A percentile compares a stretch with the other conserved stretches of the same genome.
phyloP scores from a whole-genome alignment of 352 stramenopile genomes.

The Globisporangium emineosum region DNA sequence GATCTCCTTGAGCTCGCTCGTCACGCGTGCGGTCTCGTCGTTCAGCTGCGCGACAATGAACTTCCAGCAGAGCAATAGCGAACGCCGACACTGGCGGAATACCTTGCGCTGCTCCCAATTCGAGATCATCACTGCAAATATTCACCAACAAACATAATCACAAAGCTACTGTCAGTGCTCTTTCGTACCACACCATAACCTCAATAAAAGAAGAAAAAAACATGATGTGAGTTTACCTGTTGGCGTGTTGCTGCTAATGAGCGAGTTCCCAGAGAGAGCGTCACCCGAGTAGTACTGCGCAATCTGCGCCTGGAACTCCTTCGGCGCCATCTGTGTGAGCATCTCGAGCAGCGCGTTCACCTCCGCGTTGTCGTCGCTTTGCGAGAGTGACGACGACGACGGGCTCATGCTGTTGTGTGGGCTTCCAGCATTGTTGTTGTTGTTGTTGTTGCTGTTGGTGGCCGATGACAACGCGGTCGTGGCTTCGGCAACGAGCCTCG shows the following conservation, averaged over 20 bases:
- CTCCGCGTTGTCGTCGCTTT: conserved; percentile 12
- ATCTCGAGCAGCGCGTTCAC: conserved; percentile 38
- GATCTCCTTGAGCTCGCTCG: conserved; percentile 37
- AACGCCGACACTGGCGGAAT: conserved; percentile 56
- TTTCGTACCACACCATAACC: background rate
- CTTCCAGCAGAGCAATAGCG: conserved; percentile 66
- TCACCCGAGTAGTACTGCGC: conserved; percentile 47
- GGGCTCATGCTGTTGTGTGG: background rate
- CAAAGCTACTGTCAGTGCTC: too few relatives aligned
- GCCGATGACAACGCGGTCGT: conserved; percentile 18
- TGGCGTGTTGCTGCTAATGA: conserved; percentile 9
- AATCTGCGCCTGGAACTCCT: conserved; percentile 54
- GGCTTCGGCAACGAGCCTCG: conserved; percentile 41
- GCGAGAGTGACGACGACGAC: background rate
- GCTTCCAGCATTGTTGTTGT: background rate
- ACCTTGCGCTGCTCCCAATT: conserved; percentile 40
- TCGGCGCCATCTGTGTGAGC: conserved; percentile 55
- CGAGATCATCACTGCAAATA: conserved; percentile 18
- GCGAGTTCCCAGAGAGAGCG: conserved; percentile 4
- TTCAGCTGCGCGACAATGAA: conserved; percentile 60
- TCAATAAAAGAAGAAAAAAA: too few relatives aligned
- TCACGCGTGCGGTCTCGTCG: conserved; percentile 31
- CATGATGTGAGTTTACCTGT: too few relatives aligned
- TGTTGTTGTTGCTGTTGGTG: conserved; percentile 6
- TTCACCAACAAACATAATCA: background rate